Base-by-base conservation (phyloP, 345 rosid species). In the Syzygium aqueum region DNA sequence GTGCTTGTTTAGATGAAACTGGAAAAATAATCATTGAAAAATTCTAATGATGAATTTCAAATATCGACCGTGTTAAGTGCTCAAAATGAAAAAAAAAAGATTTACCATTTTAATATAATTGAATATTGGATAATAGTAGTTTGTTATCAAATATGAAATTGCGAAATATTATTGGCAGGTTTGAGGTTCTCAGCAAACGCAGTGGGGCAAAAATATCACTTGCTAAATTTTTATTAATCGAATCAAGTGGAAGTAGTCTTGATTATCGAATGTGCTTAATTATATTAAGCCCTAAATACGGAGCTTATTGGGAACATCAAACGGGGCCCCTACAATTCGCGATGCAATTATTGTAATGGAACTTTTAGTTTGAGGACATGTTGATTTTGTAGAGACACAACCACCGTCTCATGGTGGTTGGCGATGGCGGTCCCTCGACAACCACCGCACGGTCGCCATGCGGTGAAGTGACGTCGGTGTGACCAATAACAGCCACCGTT, bases 1-100 rank as follows among this genome's bases (percentile, higher is more conserved):
- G 1, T 2, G 78, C 46, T 23, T 23, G 1, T 33, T 33, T 3
- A 2, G 40, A 33, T 17, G 9, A 2, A 17, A 0, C 1, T 2
- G 10, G 33, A 30, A 30, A 61, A 16, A 17, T 30, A 30, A 30
- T 17, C 33, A 19, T 23, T 2, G 11, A 37, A 33, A 67, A 17
- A 33, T 67, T 67, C 1, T 2, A 33, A 23, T 17, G 4, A 43
- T 33, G 5, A 67, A 67, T 67, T 17, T 4, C 19, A 17, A 9
- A 33, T 17, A 8, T 67, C 1, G 1, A 37, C 25, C 13, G 19
- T 33, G 33, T 17, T 33, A 19, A 19, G 7, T 1, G 3, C 80
- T 33, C 19, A 0, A 19, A 73, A 73, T 37, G 80, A 30, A 33
- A 37, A 9, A 7, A 9, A 7, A 37, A 8, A 19, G 1, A 40